A percentile compares a stretch with the other conserved stretches of the same genome.
phyloP scores from a whole-genome alignment of 345 rosid genomes.

The Melastoma malabathricum region DNA sequence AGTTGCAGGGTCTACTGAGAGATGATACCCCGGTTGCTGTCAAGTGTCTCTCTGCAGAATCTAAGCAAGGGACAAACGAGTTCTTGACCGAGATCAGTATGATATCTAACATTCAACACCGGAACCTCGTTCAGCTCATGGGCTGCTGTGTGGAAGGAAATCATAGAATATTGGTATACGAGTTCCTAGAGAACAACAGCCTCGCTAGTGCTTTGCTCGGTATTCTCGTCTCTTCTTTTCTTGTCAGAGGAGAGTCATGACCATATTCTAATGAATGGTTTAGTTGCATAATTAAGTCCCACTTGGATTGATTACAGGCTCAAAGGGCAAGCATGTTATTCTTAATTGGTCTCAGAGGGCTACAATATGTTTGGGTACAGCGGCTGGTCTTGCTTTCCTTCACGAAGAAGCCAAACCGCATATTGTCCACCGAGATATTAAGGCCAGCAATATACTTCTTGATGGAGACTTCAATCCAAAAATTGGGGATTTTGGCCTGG shows the following conservation, averaged over 20 bases:
- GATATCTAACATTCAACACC: slow-evolving; percentile 44
- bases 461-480: slow-evolving; percentile 42
- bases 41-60: slow-evolving; percentile 47
- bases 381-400: slow-evolving; percentile 55
- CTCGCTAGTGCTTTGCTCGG: slow-evolving; percentile 48
- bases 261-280: no score
- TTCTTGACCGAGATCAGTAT: slow-evolving; percentile 47
- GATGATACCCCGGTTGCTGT: slow-evolving; percentile 45
- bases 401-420: slow-evolving; percentile 50
- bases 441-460: slow-evolving; percentile 70
- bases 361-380: slow-evolving; percentile 51
- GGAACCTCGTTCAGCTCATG: slow-evolving; percentile 53
- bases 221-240: slow-evolving; percentile 1
- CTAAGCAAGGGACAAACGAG: slow-evolving; percentile 46
- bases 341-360: slow-evolving; percentile 51
- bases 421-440: slow-evolving; percentile 69
- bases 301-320: slow-evolving; percentile 22
- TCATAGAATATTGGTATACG: slow-evolving; percentile 44
- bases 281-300: no score
- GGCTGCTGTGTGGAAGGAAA: slow-evolving; percentile 52
- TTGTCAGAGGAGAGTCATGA: no score
- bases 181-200: slow-evolving; percentile 62
- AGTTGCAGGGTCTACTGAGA: slow-evolving; percentile 43
- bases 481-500: slow-evolving; percentile 72
- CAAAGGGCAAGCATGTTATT: slow-evolving; percentile 28